Percentiles rank a stretch among this genome's conserved stretches.
Conservation (phyloP, 768 basidiomycete genomes). For the Auriscalpium vulgare region DNA sequence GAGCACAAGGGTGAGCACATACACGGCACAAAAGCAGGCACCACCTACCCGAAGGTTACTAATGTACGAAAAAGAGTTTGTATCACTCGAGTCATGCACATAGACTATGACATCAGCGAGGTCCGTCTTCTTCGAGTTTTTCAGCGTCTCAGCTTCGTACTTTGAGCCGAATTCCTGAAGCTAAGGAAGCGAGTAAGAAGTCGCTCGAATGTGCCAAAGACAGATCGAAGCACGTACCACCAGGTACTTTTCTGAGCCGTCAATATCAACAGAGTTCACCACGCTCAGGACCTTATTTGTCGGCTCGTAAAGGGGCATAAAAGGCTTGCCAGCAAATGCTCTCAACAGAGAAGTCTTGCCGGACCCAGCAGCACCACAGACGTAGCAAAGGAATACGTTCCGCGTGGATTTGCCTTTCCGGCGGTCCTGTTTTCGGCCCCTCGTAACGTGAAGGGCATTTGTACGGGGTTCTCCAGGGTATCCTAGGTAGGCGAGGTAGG, state of each 20-base stretch:
- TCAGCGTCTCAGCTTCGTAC: constrained; percentile 85
- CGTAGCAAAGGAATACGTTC: constrained; percentile 89
- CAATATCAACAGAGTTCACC: constrained; percentile 91
- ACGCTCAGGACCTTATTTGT: constrained; percentile 87
- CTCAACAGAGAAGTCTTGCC: constrained; percentile 88
- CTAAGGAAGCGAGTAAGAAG: constrained; percentile 32
- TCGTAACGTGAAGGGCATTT: constrained; percentile 76
- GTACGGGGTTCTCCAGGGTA: constrained; percentile 79
- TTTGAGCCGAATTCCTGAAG: constrained; percentile 96
- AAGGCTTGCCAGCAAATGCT: constrained; percentile 80
- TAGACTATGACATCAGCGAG: constrained; percentile 91
- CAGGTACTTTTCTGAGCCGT: constrained; percentile 91
- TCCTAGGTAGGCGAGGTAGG: constrained; percentile 93
- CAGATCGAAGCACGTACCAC: constrained; percentile 53
- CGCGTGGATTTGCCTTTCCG: constrained; percentile 82
- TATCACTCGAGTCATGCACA: constrained; percentile 96
- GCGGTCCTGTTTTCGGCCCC: constrained; percentile 77
- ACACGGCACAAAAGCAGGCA: background rate
- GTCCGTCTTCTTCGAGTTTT: constrained; percentile 87
- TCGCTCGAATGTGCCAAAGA: background rate
- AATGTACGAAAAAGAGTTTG: constrained; percentile 98
- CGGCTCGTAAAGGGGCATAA: constrained; percentile 69
- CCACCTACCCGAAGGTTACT: constrained; percentile 81
- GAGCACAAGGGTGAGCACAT: constrained; percentile 12
- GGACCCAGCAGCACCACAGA: constrained; percentile 91